Evolutionary conservation across 2,329 filamentous ascomycete species (phyloP).

Genomic region (Colletotrichum eremochloae): DNA sequence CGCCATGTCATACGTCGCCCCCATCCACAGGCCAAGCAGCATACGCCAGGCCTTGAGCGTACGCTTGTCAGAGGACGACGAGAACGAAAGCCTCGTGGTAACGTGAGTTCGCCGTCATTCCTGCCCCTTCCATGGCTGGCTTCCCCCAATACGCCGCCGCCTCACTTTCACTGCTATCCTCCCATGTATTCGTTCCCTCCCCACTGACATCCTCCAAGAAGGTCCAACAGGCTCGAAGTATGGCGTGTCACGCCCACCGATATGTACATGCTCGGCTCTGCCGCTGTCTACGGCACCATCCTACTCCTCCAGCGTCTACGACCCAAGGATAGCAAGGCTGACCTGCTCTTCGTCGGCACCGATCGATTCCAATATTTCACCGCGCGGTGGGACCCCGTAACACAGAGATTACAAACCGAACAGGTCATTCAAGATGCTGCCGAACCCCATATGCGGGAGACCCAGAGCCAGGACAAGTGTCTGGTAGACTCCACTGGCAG

Average conservation of each 20-base stretch:
- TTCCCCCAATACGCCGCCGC: conserved; percentile 5
- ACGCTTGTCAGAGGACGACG: conserved; percentile 77
- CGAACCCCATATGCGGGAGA: conserved; percentile 77
- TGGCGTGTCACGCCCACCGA: conserved; percentile 78
- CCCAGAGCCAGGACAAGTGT: conserved; percentile 85
- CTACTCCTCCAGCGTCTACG: conserved; percentile 86
- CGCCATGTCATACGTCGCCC: conserved; percentile 91
- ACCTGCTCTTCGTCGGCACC: conserved; percentile 93
- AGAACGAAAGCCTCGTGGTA: conserved; percentile 79
- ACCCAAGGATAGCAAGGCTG: conserved; percentile 79
- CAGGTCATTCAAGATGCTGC: conserved; percentile 66
- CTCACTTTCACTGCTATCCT: neutral
- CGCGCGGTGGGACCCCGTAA: conserved; percentile 80
- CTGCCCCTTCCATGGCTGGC: conserved; percentile 16
- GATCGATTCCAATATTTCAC: conserved; percentile 93
- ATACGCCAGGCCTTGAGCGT: conserved; percentile 89
- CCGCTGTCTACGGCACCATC: conserved; percentile 86
- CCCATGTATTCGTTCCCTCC: neutral
- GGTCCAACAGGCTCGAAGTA: conserved; percentile 88
- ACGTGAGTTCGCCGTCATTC: conserved; percentile 72
- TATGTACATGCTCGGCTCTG: conserved; percentile 75
- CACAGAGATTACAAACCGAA: conserved; percentile 63
- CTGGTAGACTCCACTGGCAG: conserved; percentile 84
- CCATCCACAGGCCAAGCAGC: conserved; percentile 92
- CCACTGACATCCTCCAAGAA: conserved; percentile 65